Percentiles rank a stretch among this genome's conserved stretches.
Conservation (phyloP, 2,329 filamentous ascomycete species). For the Lachnellula cervina region DNA sequence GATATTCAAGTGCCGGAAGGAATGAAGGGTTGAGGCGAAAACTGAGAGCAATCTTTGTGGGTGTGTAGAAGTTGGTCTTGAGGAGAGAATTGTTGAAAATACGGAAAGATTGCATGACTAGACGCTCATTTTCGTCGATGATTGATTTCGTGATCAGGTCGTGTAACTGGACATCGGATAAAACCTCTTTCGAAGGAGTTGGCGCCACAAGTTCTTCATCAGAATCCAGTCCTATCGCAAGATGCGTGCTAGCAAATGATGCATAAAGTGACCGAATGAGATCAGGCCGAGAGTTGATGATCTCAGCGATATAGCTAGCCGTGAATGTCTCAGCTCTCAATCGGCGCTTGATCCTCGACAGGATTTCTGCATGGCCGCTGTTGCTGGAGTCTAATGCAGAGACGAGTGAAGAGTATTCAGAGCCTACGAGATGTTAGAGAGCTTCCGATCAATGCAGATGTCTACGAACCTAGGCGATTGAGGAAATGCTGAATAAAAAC, state of each 20-base stretch:
- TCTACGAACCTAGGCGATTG: slow-evolving; percentile 69
- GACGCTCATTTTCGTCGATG: slow-evolving; percentile 89
- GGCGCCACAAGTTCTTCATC: slow-evolving; percentile 50
- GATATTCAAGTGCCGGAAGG: slow-evolving; percentile 87
- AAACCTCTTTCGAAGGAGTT: slow-evolving; percentile 58
- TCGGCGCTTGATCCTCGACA: slow-evolving; percentile 92
- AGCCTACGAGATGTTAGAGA: slow-evolving; percentile 36
- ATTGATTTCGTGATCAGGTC: slow-evolving; percentile 75
- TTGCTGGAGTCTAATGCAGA: slow-evolving; percentile 77
- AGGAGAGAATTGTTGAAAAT: slow-evolving; percentile 90
- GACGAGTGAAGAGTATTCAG: slow-evolving; percentile 84
- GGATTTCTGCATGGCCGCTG: slow-evolving; percentile 73
- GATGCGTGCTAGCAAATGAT: slow-evolving; percentile 85
- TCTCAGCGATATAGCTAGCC: slow-evolving; percentile 95
- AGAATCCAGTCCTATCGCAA: slow-evolving; percentile 47
- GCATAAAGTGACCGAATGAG: slow-evolving; percentile 86
- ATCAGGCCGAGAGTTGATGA: slow-evolving; percentile 84
- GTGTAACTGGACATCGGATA: slow-evolving; percentile 69
- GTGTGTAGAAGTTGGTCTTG: slow-evolving; percentile 93
- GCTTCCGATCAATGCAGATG: not conserved
- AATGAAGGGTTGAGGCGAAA: slow-evolving; percentile 90
- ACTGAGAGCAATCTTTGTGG: slow-evolving; percentile 95
- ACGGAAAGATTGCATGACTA: slow-evolving; percentile 96
- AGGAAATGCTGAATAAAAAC: slow-evolving; percentile 98
- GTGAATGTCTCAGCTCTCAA: slow-evolving; percentile 96